These are phyloP conservation scores for Corinectria fuckeliana DNA, from an alignment of 2,329 filamentous ascomycete genomes.

Conservation along the genomic window DNA sequence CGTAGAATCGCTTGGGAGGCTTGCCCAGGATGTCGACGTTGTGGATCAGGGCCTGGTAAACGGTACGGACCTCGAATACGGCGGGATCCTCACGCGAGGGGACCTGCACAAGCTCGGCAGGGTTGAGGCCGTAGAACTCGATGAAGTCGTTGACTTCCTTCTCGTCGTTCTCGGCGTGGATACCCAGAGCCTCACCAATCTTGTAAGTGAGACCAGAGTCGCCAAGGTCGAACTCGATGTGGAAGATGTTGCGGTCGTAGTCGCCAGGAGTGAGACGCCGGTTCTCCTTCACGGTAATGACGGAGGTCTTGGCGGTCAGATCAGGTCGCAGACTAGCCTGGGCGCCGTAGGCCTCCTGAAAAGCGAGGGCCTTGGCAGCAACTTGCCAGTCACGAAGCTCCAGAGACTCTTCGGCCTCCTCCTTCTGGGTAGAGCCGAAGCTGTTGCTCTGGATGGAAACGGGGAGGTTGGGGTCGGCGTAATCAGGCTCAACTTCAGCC, in stretches of 20 bases:
- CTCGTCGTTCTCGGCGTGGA: slow-evolving; percentile 93
- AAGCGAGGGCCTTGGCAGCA: slow-evolving; percentile 84
- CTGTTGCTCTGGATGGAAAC: slow-evolving; percentile 76
- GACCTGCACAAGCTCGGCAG: slow-evolving; percentile 87
- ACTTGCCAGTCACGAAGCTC: slow-evolving; percentile 78
- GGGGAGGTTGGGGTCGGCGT: slow-evolving; percentile 59
- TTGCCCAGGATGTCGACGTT: slow-evolving; percentile 97
- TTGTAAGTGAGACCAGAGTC: slow-evolving; percentile 91
- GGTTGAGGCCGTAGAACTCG: slow-evolving; percentile 82
- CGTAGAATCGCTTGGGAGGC: slow-evolving; percentile 97
- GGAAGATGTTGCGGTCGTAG: slow-evolving; percentile 99
- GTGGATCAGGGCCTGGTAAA: slow-evolving; percentile 89
- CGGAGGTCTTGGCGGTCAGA: slow-evolving; percentile 81
- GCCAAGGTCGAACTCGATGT: slow-evolving; percentile 98
- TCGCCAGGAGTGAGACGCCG: slow-evolving; percentile 84
- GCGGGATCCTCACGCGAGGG: slow-evolving; percentile 79
- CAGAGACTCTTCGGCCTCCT: slow-evolving; percentile 71
- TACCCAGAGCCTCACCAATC: slow-evolving; percentile 95
- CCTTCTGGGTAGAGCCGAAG: slow-evolving; percentile 81
- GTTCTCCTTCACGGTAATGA: slow-evolving; percentile 93
- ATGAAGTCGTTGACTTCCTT: slow-evolving; percentile 84
- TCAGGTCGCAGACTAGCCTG: slow-evolving; percentile 80
- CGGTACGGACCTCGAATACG: slow-evolving; percentile 84
- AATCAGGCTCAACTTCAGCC: slow-evolving; percentile 69
- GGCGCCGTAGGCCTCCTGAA: slow-evolving; percentile 93